Evolutionary conservation across 2,329 filamentous ascomycete genomes (phyloP), one percentile per base, ranked within the genome.

Genomic region (Talaromyces sp.): DNA sequence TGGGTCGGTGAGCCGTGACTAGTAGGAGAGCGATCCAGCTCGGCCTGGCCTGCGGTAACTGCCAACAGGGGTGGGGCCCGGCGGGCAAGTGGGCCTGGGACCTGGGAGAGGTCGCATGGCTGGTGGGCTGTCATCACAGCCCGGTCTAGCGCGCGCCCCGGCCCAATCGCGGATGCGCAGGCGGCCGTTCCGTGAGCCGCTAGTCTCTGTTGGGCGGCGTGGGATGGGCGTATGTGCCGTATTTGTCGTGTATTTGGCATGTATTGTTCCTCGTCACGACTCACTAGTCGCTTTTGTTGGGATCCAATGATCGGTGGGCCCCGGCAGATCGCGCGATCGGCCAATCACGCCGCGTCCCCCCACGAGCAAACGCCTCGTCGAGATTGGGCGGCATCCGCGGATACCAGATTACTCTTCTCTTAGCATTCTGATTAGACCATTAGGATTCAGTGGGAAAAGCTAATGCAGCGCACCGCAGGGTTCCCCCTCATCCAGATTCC

Each of bases 151-250:
- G 52, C 33, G 54, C 32, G 49, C 15, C 11, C 58, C 61, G 39
- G 44, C n/a, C 63, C 63, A 64, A 64, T 64, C 63, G 63, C 63
- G 63, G 63, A 64, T 55, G 63, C 30, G 19, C 36, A 59, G 51
- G 55, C 49, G 33, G 36, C 39, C 22, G 44, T 64, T 64, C 63
- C 61, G 61, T 47, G 32, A 52, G 42, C 4, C 19, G 42, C 60
- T 62, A 62, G 19, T 1, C 22, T n/a, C 0, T 8, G 1, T 36
- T 4, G 33, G 33, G 33, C 33, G 1, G 33, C 33, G 13, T 36
- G 33, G 33, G 13, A 36, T 13, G 3, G 17, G 11, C 19, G 42
- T 47, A 19, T 10, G 13, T 9, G 15, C 17, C 19, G 42, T 47
- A 19, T 9, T 22, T 22, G 42, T 5, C 42, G 17, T 55, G 27